Evolutionary conservation across 2,329 filamentous ascomycete genomes (phyloP).

Genomic region (Pestalotiopsis sp.): DNA sequence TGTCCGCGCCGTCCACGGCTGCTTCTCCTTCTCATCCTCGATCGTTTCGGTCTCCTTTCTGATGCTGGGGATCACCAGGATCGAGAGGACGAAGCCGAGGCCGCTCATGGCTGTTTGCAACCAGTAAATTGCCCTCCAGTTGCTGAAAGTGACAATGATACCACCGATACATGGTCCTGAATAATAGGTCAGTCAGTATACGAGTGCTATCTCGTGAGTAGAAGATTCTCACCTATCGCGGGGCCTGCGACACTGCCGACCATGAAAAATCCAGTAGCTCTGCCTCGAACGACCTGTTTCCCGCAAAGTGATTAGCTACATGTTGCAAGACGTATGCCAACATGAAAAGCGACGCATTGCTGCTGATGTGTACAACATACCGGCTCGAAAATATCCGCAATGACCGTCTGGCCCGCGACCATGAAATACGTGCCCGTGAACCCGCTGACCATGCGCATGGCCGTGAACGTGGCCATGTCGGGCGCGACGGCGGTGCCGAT

Average conservation of each 20-base stretch:
- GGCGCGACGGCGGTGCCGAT: slow-evolving; percentile 31
- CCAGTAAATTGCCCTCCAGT: slow-evolving; percentile 33
- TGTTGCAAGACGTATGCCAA: neutral
- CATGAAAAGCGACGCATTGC: neutral
- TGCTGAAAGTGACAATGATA: slow-evolving; percentile 30
- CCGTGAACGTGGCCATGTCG: slow-evolving; percentile 35
- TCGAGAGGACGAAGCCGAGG: slow-evolving; percentile 26
- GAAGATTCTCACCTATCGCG: slow-evolving; percentile 35
- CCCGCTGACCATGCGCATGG: slow-evolving; percentile 34
- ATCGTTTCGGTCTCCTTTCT: neutral
- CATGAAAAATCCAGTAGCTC: slow-evolving; percentile 44
- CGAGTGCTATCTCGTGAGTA: neutral
- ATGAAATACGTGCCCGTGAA: slow-evolving; percentile 39
- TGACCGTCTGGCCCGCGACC: slow-evolving; percentile 38
- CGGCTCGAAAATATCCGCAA: slow-evolving; percentile 39
- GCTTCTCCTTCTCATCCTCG: slow-evolving; percentile 1
- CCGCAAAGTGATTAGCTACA: neutral
- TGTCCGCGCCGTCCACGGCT: neutral
- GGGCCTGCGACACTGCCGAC: slow-evolving; percentile 42
- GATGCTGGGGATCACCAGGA: slow-evolving; percentile 25
- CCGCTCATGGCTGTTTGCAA: slow-evolving; percentile 32
- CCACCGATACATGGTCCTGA: slow-evolving; percentile 31
- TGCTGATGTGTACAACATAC: slow-evolving; percentile 18
- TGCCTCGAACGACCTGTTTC: neutral
- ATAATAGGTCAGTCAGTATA: neutral